A percentile compares a stretch with the other conserved stretches of the same genome.
These are phyloP conservation scores for Aureobasidium sp. DNA, from an alignment of 2,329 filamentous ascomycete genomes.

Conservation along the genomic window DNA sequence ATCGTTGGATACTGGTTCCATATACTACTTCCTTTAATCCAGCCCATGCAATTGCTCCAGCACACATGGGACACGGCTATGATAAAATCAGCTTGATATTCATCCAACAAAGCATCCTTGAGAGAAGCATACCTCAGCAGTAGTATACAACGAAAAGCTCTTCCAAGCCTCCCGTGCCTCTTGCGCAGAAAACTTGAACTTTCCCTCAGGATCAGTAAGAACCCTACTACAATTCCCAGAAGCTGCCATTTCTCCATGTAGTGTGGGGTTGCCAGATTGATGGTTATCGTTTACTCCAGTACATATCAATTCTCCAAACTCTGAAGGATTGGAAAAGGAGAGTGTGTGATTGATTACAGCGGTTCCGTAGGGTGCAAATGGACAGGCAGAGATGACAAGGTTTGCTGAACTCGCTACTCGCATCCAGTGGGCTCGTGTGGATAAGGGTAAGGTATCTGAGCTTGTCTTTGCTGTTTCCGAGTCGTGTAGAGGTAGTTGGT, in stretches of 20 bases:
- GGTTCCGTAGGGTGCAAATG: slow-evolving; percentile 45
- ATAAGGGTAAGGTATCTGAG: background rate
- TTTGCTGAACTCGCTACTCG: slow-evolving; percentile 38
- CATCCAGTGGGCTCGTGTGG: slow-evolving; percentile 45
- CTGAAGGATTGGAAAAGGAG: slow-evolving; percentile 17
- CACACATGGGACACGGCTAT: slow-evolving; percentile 50
- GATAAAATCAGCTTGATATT: background rate
- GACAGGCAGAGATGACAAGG: slow-evolving; percentile 39
- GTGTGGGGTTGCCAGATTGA: slow-evolving; percentile 41
- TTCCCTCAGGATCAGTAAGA: slow-evolving; percentile 38
- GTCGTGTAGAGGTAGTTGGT: background rate
- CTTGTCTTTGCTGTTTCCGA: background rate
- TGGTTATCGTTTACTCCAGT: slow-evolving; percentile 41
- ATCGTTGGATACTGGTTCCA: slow-evolving; percentile 41
- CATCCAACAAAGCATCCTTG: background rate
- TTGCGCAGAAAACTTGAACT: slow-evolving; percentile 34
- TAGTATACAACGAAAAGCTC: slow-evolving; percentile 46
- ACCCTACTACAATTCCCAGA: slow-evolving; percentile 46
- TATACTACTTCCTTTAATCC: slow-evolving; percentile 49
- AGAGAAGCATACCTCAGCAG: slow-evolving; percentile 29
- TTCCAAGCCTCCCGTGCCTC: slow-evolving; percentile 39
- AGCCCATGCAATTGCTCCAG: slow-evolving; percentile 48
- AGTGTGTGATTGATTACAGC: slow-evolving; percentile 49
- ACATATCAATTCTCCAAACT: slow-evolving; percentile 40
- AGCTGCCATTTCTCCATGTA: slow-evolving; percentile 49